These are phyloP conservation scores for Oehlia diaphana DNA, from an alignment of 192 early-diverging fungal species.

Conservation along the genomic window DNA sequence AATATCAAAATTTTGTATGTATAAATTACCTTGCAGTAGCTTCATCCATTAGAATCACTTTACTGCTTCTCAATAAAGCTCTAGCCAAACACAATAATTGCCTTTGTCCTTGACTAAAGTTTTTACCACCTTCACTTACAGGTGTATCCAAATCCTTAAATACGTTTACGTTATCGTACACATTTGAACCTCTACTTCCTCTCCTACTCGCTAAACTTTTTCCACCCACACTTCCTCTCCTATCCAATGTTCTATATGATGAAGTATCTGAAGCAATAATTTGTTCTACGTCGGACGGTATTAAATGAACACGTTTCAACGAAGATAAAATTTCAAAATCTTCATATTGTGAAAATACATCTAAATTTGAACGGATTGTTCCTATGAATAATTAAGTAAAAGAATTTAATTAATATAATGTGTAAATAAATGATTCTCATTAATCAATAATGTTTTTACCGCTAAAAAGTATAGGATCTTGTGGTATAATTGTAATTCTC, in stretches of 20 bases:
- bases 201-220: not conserved
- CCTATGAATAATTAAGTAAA: slow-evolving; percentile 29
- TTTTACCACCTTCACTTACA: slow-evolving; percentile 82
- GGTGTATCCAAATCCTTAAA: slow-evolving; percentile 65
- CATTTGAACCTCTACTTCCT: not conserved
- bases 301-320: slow-evolving; percentile 72
- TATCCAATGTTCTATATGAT: slow-evolving; percentile 17
- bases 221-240: not conserved
- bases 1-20: not conserved
- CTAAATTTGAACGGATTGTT: slow-evolving; percentile 79
- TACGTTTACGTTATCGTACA: not conserved
- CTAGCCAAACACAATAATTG: slow-evolving; percentile 80
- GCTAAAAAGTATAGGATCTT: slow-evolving; percentile 42
- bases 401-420: not conserved
- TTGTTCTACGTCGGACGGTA: slow-evolving; percentile 33
- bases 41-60: slow-evolving; percentile 58
- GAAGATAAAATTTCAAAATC: slow-evolving; percentile 79
- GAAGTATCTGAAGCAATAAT: slow-evolving; percentile 10
- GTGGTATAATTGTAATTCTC: slow-evolving; percentile 85
- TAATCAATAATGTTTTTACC: not conserved
- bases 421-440: too few species aligned
- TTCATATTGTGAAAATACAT: slow-evolving; percentile 77
- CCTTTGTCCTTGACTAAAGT: slow-evolving; percentile 78
- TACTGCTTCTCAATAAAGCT: slow-evolving; percentile 67
- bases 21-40: slow-evolving; percentile 30